phyloP scores from a whole-genome alignment of 345 rosid genomes.

The Carallia pectinifolia region DNA sequence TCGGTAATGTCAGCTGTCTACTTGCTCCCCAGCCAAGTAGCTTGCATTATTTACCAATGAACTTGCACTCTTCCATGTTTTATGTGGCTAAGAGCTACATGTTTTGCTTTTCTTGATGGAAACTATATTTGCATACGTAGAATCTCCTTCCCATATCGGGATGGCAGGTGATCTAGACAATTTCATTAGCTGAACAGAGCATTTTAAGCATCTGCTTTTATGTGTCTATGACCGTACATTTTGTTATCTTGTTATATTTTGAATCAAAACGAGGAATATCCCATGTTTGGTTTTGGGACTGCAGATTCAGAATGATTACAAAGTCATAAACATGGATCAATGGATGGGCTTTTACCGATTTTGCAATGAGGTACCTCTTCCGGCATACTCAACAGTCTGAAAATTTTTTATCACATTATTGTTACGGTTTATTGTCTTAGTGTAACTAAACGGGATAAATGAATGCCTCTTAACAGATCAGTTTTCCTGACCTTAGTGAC shows the following conservation, averaged over 20 bases:
- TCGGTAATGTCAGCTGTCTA: background rate
- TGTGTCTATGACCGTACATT: background rate
- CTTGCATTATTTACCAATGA: background rate
- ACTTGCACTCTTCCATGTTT: background rate
- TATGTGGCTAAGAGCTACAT: background rate
- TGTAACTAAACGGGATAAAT: too few species aligned
- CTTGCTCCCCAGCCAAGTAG: too few species aligned
- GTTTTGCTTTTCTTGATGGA: background rate
- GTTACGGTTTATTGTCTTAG: too few species aligned
- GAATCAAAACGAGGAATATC: background rate
- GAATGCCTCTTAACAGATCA: constrained; percentile 50
- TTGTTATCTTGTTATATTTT: background rate
- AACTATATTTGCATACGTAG: background rate
- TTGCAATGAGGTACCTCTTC: constrained; percentile 29
- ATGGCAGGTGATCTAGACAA: background rate
- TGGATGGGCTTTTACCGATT: constrained; percentile 35
- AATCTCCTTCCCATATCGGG: background rate
- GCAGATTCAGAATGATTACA: constrained; percentile 36
- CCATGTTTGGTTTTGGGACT: background rate
- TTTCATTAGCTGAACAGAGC: background rate
- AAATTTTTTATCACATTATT: background rate
- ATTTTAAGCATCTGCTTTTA: background rate
- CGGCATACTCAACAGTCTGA: background rate
- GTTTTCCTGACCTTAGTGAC: constrained; percentile 74
- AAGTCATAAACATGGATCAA: constrained; percentile 39